Evolutionary conservation across 2,329 filamentous ascomycete species (phyloP), one percentile per base, ranked within the genome.

Genomic region (Cordyceps javanica): DNA sequence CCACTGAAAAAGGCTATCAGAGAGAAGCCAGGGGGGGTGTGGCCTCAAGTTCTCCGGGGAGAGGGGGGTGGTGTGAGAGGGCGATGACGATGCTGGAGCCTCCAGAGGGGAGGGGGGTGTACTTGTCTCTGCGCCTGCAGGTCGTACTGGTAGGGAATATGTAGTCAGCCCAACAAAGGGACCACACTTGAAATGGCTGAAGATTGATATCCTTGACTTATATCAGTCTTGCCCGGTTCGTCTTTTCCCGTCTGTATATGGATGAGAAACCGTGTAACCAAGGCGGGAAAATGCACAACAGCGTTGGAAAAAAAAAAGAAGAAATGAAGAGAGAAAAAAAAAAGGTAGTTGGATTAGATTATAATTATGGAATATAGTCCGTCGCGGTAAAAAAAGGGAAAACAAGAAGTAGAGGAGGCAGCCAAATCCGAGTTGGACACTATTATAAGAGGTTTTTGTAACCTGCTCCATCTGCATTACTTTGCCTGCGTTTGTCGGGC

Each of bases 1-100:
- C 50, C 51, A 54, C 51, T 54, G 26, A 42, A 44, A 39, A 54
- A 46, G 50, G 38, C 50, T 32, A 34, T 11, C 30, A 32, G 9
- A 21, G n/a, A 7, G 3, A 7, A 26, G 50, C 14, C 26, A 34
- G 32, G 41, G 42, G 25, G 51, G 26, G 41, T 32, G 53, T 55
- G 42, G 23, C 23, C 25, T 46, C 23, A 30, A 55, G 42, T 39
- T 55, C n/a, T 41, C 42, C 16, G 30, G 14, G 21, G 39, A 30
- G 30, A 38, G 19, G 50, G 50, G 39, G 38, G 26, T 32, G 30
- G 38, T 54, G 38, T 39, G 32, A 6, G 32, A 6, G 30, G 11
- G 32, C 14, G 30, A 28, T 46, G 41, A 46, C 19, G 52, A 55
- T 52, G 48, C 3, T 42, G 23, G 11, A 23, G 28, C 14, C 4